phyloP scores from a whole-genome alignment of 2,329 filamentous ascomycete genomes.

The Cladophialophora psammophila region DNA sequence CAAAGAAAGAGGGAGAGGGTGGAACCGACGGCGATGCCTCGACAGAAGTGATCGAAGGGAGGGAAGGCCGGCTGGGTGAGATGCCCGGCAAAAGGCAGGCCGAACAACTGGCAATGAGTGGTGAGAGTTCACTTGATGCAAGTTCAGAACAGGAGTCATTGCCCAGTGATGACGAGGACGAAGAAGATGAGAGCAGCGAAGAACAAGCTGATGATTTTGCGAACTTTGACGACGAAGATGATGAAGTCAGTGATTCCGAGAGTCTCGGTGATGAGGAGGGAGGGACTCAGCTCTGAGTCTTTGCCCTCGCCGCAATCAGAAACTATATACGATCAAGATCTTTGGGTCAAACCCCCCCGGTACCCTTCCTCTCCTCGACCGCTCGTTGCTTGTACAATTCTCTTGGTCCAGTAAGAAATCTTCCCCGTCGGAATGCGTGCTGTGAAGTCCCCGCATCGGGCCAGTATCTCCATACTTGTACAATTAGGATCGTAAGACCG shows the following conservation, averaged over 20 bases:
- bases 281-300: constrained; percentile 21
- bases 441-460: not conserved
- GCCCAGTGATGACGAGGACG: constrained; percentile 29
- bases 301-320: not conserved
- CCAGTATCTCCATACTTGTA: not conserved
- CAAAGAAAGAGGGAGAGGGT: constrained; percentile 51
- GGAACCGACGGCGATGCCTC: constrained; percentile 56
- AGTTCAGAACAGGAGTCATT: constrained; percentile 6
- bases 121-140: constrained; percentile 39
- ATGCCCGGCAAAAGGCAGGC: constrained; percentile 79
- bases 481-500: not conserved
- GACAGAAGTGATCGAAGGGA: constrained; percentile 67
- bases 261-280: constrained; percentile 18
- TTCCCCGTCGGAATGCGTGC: not conserved
- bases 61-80: constrained; percentile 81
- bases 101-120: constrained; percentile 59
- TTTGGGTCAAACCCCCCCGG: not conserved
- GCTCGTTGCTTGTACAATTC: not conserved
- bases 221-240: constrained; percentile 35
- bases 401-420: no score
- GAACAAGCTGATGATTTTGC: constrained; percentile 26
- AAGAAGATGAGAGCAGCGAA: constrained; percentile 31
- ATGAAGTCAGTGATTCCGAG: constrained; percentile 16
- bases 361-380: not conserved
- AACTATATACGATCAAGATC: not conserved